phyloP scores from a whole-genome alignment of 1,139 yeast species.

The Sugiyamaella novakii region DNA sequence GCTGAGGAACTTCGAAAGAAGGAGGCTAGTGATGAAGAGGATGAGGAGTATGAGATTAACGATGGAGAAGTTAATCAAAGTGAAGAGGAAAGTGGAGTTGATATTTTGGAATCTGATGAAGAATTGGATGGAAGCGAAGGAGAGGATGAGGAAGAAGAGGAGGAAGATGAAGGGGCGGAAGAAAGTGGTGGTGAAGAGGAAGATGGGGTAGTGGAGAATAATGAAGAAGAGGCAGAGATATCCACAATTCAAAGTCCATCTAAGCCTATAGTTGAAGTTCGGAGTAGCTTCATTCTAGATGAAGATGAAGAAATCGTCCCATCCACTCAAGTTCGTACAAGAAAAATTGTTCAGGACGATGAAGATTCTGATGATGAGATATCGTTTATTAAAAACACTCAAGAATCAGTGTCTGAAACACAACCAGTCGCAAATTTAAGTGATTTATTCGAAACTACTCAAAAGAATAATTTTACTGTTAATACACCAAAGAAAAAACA shows the following conservation, averaged over 20 bases:
- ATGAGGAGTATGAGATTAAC: conserved; percentile 38
- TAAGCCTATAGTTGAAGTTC: conserved; percentile 2
- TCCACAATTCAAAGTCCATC: neutral
- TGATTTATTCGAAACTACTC: conserved; percentile 23
- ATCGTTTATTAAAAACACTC: conserved; percentile 12
- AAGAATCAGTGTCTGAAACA: conserved; percentile 3
- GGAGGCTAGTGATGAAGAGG: conserved; percentile 51
- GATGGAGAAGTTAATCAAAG: conserved; percentile 29
- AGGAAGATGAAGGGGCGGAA: conserved; percentile 37
- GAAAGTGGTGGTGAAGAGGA: conserved; percentile 28
- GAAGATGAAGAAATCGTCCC: neutral
- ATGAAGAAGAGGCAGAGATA: conserved; percentile 16
- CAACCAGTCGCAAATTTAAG: conserved; percentile 3
- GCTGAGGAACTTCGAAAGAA: conserved; percentile 42
- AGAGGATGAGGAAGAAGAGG: conserved; percentile 35
- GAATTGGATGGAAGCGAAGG: conserved; percentile 36
- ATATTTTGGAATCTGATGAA: conserved; percentile 34
- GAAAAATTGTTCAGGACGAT: conserved; percentile 13
- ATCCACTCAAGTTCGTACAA: neutral
- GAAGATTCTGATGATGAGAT: conserved; percentile 11
- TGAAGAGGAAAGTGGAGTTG: conserved; percentile 30
- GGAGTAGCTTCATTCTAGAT: conserved; percentile 12
- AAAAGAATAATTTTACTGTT: neutral
- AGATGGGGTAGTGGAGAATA: conserved; percentile 37
- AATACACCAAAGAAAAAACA: conserved; percentile 17